Evolutionary conservation across 345 rosid genomes (phyloP).

Genomic region (Noccaea bulbosa): DNA sequence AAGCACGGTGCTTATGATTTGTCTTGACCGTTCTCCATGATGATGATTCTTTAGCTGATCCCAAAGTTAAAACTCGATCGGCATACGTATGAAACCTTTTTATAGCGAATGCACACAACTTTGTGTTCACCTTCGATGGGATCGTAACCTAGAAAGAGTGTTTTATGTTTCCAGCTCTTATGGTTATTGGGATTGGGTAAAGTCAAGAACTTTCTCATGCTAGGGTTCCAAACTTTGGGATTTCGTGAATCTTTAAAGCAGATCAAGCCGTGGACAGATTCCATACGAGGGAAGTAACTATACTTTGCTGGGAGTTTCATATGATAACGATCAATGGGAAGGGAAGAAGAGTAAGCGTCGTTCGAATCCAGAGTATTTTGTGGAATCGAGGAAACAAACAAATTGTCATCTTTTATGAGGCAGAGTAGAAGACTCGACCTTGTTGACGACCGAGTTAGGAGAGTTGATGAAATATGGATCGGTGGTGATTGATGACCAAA

Average conservation of each 20-base stretch:
- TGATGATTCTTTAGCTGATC: slow-evolving; percentile 10
- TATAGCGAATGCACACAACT: too few species aligned
- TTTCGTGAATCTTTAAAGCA: not conserved
- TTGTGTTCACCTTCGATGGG: too few species aligned
- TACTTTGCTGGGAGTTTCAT: not conserved
- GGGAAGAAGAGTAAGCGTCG: not conserved
- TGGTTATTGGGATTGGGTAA: too few species aligned
- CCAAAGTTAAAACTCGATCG: slow-evolving; percentile 10
- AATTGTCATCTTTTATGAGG: not conserved
- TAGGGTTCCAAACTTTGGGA: not conserved
- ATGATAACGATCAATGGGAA: not conserved
- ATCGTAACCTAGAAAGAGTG: too few species aligned
- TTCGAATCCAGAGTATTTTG: not conserved
- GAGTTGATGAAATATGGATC: not conserved
- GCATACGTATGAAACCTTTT: not conserved
- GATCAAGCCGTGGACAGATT: not conserved
- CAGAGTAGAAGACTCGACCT: not conserved
- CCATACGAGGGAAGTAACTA: not conserved
- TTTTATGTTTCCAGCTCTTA: too few species aligned
- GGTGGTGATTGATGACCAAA: not conserved
- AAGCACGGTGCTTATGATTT: not conserved
- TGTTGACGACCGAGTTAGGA: not conserved
- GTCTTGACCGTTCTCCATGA: slow-evolving; percentile 19
- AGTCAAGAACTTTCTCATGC: not conserved
- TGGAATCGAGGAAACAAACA: not conserved